Evolutionary conservation across 1,284 basidiomycete species (phyloP), one percentile per base, ranked within the genome.

Genomic region (Pseudozyma hubeiensis): DNA sequence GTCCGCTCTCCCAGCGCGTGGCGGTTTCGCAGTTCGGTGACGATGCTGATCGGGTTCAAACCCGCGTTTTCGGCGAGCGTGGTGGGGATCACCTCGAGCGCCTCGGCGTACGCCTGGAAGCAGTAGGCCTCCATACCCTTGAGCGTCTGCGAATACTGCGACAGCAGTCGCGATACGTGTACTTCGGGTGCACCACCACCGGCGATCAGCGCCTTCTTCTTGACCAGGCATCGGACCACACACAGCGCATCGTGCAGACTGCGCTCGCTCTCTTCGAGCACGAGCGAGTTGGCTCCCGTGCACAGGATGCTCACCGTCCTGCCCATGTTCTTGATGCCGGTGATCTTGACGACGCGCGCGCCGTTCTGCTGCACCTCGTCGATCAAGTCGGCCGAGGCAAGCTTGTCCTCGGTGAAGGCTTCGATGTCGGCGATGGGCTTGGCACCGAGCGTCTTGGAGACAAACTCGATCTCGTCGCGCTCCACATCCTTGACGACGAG

Each of bases 111-210:
- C 4, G 95, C 95, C 84, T 97, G 93, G 90, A 96, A 97, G 86
- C 97, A 98, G 86, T 99, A 99, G 7, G 95, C 93, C 86, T 99
- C 95, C 92, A 98, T 97, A 55, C 97, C 96, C 86, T 92, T 97
- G 76, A 99, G 89, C 0, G 94, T 92, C 79, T 97, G 93, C 6
- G 95, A 91, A 81, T 97, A 90, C 85, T 97, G 93, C 5, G 93
- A 91, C 40, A 99, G 88, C 72, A 93, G 87, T 43, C 95, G 90
- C n/a, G 97, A 98, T 55, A 97, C 92, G 85, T 99, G 94, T 79
- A 99, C 97, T 86, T 99, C 97, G 31, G 97, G 97, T 24, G 97
- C 94, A 55, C 97, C 97, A 61, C 97, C 97, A 62, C 97, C 97
- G 44, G 93, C 93, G 79, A 99, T 97, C 58, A 99, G 87, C 17